Evolutionary conservation across 148 eudicot species (phyloP).

Genomic region (Camellia granthamiana): DNA sequence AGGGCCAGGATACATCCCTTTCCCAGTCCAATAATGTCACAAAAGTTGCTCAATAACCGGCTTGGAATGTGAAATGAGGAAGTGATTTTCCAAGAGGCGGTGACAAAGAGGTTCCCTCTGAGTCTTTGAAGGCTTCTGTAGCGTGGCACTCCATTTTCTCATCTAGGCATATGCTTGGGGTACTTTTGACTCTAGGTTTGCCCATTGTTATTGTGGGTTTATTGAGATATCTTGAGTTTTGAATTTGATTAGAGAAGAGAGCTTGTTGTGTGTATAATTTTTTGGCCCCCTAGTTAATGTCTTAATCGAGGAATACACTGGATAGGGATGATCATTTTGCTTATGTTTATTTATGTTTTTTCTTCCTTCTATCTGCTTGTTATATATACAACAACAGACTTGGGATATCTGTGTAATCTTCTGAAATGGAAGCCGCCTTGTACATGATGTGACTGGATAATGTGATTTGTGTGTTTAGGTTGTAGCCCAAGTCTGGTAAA

Average conservation of each 20-base stretch:
- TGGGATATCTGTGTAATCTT: conserved; percentile 13
- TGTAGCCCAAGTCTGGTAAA: too few relatives aligned
- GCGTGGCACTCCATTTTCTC: neutral
- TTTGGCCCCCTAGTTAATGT: neutral
- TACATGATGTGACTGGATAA: too few relatives aligned
- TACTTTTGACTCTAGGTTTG: conserved; percentile 32
- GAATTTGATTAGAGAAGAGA: conserved; percentile 2
- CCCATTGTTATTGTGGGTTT: conserved; percentile 39
- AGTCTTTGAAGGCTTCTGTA: neutral
- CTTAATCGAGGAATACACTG: neutral
- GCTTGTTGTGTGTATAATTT: neutral
- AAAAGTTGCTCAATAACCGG: conserved; percentile 3
- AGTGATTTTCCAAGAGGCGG: neutral
- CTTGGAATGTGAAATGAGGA: neutral
- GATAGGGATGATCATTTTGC: neutral
- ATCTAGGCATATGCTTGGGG: conserved; percentile 34
- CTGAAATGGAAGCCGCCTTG: neutral
- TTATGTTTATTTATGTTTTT: conserved; percentile 13
- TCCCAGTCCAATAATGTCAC: neutral
- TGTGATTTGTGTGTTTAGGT: too few relatives aligned
- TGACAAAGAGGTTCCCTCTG: conserved; percentile 5
- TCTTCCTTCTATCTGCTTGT: neutral
- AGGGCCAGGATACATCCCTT: conserved; percentile 12
- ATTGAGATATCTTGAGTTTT: conserved; percentile 27
- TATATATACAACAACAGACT: too few relatives aligned